These are phyloP conservation scores for Cryoendolithus antarcticus DNA, from an alignment of 2,329 filamentous ascomycete genomes.

Conservation along the genomic window DNA sequence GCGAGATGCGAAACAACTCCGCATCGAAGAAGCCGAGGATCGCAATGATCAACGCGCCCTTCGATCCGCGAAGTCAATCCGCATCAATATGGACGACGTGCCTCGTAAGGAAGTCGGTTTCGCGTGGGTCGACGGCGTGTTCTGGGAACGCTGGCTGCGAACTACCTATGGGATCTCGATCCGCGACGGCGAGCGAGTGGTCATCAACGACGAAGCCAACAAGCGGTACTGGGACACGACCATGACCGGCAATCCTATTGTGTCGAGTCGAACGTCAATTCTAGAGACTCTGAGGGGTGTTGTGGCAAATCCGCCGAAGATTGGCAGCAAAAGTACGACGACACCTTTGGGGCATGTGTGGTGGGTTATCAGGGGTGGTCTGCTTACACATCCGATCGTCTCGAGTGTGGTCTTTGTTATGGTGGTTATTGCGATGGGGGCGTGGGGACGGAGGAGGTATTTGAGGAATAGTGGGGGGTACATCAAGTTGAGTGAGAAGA, in stretches of 20 bases:
- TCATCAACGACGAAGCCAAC: slow-evolving; percentile 95
- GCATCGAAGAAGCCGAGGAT: slow-evolving; percentile 93
- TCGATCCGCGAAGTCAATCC: slow-evolving; percentile 76
- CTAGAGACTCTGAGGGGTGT: slow-evolving; percentile 72
- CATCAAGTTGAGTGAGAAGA: slow-evolving; percentile 37
- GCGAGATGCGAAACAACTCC: slow-evolving; percentile 83
- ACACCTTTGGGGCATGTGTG: slow-evolving; percentile 59
- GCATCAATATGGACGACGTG: slow-evolving; percentile 79
- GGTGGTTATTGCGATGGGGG: slow-evolving; percentile 3
- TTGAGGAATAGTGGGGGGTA: slow-evolving; percentile 16
- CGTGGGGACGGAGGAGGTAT: slow-evolving; percentile 20
- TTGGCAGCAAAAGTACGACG: slow-evolving; percentile 67
- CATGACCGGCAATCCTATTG: slow-evolving; percentile 77
- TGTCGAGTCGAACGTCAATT: slow-evolving; percentile 79
- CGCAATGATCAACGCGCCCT: slow-evolving; percentile 80
- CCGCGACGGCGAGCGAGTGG: slow-evolving; percentile 72
- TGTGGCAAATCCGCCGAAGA: slow-evolving; percentile 54
- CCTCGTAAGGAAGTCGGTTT: slow-evolving; percentile 84
- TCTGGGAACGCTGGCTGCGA: slow-evolving; percentile 94
- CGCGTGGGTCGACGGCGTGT: slow-evolving; percentile 92
- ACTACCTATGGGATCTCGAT: slow-evolving; percentile 92
- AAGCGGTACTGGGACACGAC: slow-evolving; percentile 92
- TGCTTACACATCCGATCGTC: slow-evolving; percentile 33
- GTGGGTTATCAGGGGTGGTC: slow-evolving; percentile 30
- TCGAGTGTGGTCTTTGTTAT: slow-evolving; percentile 38